These are phyloP conservation scores for Calendula officinalis DNA, from an alignment of 129 eudicot species.

Conservation along the genomic window DNA sequence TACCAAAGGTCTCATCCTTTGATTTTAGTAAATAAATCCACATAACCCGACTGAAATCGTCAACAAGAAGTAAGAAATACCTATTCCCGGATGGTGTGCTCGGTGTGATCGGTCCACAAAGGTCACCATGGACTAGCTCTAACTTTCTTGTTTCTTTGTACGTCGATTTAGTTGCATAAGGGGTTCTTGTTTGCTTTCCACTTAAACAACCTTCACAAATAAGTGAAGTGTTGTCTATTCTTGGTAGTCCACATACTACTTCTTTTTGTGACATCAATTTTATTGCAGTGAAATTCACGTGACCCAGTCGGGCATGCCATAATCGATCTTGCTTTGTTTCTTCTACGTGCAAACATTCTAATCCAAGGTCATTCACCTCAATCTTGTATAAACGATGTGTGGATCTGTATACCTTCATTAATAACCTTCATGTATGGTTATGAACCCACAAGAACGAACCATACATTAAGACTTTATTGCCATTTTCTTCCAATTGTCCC, in stretches of 20 bases:
- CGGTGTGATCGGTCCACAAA: slow-evolving; percentile 16
- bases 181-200: not conserved
- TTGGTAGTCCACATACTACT: not conserved
- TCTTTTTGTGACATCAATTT: not conserved
- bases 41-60: slow-evolving; percentile 22
- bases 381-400: too few species aligned
- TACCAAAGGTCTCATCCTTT: slow-evolving; percentile 8
- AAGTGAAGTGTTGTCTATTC: not conserved
- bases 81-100: not conserved
- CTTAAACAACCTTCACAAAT: slow-evolving; percentile 11
- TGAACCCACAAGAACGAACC: too few species aligned
- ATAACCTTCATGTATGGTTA: too few species aligned
- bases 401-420: too few species aligned
- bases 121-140: slow-evolving; percentile 7
- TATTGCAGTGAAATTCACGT: not conserved
- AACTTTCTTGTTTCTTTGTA: slow-evolving; percentile 1
- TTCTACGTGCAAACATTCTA: too few species aligned
- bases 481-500: too few species aligned
- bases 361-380: too few species aligned
- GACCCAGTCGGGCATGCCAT: not conserved
- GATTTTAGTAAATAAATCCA: slow-evolving; percentile 20
- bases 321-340: not conserved
- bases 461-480: too few species aligned
- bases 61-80: slow-evolving; percentile 25
- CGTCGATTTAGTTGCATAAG: not conserved